Evolutionary conservation across 345 rosid species (phyloP).

Genomic region (Eucalyptus curtisii): DNA sequence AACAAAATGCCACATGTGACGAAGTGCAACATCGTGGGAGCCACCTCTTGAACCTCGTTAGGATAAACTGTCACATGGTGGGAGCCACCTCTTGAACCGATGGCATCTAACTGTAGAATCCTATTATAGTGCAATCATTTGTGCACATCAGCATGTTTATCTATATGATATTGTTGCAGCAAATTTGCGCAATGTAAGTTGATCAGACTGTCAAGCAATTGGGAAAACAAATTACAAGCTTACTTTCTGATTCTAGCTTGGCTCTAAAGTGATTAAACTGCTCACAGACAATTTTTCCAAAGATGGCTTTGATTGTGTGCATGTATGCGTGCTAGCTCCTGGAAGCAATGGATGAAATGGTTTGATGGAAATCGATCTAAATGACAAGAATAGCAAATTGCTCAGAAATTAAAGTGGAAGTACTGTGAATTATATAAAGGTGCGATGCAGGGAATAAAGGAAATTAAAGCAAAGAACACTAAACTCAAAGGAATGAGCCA

Average conservation of each 20-base stretch:
- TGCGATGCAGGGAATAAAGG: neutral
- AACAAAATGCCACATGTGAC: too few relatives aligned
- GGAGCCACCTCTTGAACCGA: too few relatives aligned
- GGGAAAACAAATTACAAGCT: neutral
- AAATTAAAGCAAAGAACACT: neutral
- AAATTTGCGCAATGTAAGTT: accelerated
- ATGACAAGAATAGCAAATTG: too few relatives aligned
- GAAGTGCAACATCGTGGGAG: too few relatives aligned
- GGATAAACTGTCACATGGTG: too few relatives aligned
- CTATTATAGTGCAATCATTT: too few relatives aligned
- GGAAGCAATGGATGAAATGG: neutral
- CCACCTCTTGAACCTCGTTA: too few relatives aligned
- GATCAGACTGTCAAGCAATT: accelerated
- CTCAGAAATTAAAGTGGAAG: too few relatives aligned
- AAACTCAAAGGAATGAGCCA: neutral
- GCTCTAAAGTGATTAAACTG: neutral
- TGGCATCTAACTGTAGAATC: too few relatives aligned
- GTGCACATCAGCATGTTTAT: too few relatives aligned
- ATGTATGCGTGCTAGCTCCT: neutral
- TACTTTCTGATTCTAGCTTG: neutral
- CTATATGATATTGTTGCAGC: too few relatives aligned
- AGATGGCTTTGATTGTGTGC: neutral
- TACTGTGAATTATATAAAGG: too few relatives aligned
- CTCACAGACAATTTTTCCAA: neutral
- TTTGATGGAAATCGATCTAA: neutral